A percentile compares a stretch with the other conserved stretches of the same genome.
phyloP scores from a whole-genome alignment of 2,329 filamentous ascomycete genomes.

The Ophidiomyces ophidiicola region DNA sequence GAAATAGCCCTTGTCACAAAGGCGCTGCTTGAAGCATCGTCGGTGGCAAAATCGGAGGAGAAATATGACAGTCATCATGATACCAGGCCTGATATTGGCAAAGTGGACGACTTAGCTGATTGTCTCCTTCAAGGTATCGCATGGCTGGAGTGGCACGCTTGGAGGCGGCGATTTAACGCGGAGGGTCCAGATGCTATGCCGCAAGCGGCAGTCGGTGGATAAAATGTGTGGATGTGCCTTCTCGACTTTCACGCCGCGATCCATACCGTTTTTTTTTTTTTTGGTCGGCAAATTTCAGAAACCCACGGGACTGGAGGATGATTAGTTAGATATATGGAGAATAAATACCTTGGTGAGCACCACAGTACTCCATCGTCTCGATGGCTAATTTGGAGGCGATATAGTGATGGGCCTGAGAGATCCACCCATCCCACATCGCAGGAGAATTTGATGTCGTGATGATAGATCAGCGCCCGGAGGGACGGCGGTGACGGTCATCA shows the following conservation, averaged over 20 bases:
- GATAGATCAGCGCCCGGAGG: too few relatives aligned
- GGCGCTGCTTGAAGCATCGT: not conserved
- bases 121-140: conserved; percentile 65
- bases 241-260: not conserved
- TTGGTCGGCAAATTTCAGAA: too few relatives aligned
- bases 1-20: too few relatives aligned
- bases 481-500: too few relatives aligned
- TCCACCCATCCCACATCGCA: too few relatives aligned
- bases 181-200: conserved; percentile 16
- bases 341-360: too few relatives aligned
- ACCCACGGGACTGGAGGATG: too few relatives aligned
- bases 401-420: too few relatives aligned
- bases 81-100: conserved; percentile 29
- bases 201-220: not conserved
- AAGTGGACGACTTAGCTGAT: conserved; percentile 73
- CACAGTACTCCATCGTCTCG: too few relatives aligned
- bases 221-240: not conserved
- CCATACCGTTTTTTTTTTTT: not conserved
- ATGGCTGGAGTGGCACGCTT: conserved; percentile 60
- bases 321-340: too few relatives aligned
- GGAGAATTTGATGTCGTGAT: too few relatives aligned
- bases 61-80: conserved; percentile 5
- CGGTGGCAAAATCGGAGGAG: not conserved
- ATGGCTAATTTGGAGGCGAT: too few relatives aligned
- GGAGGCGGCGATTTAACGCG: conserved; percentile 20